Conservation (phyloP, 2,329 filamentous ascomycete species). For the Fusarium succisae region DNA sequence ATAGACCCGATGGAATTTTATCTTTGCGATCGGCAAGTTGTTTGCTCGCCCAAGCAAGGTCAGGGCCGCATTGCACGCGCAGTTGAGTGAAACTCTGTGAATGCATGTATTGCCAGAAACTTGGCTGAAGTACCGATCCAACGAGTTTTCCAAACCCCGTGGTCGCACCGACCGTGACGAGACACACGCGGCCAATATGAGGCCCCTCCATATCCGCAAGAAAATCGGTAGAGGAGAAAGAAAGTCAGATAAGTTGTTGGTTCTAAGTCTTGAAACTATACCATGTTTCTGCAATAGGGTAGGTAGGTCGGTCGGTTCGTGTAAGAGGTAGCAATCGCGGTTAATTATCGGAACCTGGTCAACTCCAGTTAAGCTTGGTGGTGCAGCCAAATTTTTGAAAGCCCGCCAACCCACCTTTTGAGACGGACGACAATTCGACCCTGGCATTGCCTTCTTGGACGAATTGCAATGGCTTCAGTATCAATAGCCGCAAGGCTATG, state of each 20-base stretch:
- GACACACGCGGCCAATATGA: slow-evolving; percentile 60
- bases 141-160: slow-evolving; percentile 82
- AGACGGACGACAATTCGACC: slow-evolving; percentile 33
- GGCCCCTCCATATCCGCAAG: slow-evolving; percentile 3
- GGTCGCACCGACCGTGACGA: slow-evolving; percentile 93
- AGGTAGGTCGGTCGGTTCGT: slow-evolving; percentile 2
- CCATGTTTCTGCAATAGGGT: slow-evolving; percentile 7
- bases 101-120: slow-evolving; percentile 70
- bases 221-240: background rate
- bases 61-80: slow-evolving; percentile 81
- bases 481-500: slow-evolving; percentile 51
- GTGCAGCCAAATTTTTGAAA: slow-evolving; percentile 48
- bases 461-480: slow-evolving; percentile 51
- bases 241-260: background rate
- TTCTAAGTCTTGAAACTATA: background rate
- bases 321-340: slow-evolving; percentile 25
- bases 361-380: slow-evolving; percentile 12
- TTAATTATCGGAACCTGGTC: slow-evolving; percentile 39
- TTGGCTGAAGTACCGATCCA: slow-evolving; percentile 66
- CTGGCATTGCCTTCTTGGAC: slow-evolving; percentile 35
- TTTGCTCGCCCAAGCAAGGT: slow-evolving; percentile 55
- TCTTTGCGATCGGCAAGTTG: slow-evolving; percentile 29
- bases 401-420: slow-evolving; percentile 29
- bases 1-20: slow-evolving; percentile 40
- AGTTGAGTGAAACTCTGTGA: slow-evolving; percentile 74